Percentiles rank a stretch among this genome's conserved stretches.
Evolutionary conservation across 805 yeast genomes (phyloP).

Genomic region (Nakazawaea pomicola): DNA sequence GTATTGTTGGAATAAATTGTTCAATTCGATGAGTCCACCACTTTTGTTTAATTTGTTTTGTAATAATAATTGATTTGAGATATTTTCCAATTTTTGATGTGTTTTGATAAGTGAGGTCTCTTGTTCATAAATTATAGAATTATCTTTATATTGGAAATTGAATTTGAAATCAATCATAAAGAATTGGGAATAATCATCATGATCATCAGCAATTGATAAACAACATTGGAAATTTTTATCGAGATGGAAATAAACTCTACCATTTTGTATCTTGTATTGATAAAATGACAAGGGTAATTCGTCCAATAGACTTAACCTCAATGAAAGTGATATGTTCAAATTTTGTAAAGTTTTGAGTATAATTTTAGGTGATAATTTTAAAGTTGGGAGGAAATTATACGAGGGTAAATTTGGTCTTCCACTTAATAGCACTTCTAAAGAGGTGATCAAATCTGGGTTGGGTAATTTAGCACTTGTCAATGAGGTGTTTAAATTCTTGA

Average conservation of each 20-base stretch:
- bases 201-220: conserved; percentile 65
- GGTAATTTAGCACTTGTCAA: conserved; percentile 86
- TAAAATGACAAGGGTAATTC: conserved; percentile 63
- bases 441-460: conserved; percentile 84
- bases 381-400: conserved; percentile 47
- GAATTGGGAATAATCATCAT: conserved; percentile 54
- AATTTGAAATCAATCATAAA: conserved; percentile 75
- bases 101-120: conserved; percentile 26
- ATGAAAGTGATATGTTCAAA: conserved; percentile 66
- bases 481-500: conserved; percentile 65
- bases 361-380: conserved; percentile 47
- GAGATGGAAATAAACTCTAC: conserved; percentile 64
- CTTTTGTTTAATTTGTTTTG: conserved; percentile 17
- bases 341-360: conserved; percentile 59
- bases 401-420: conserved; percentile 76
- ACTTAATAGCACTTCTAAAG: conserved; percentile 73
- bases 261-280: conserved; percentile 65
- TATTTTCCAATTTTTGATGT: conserved; percentile 43
- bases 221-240: conserved; percentile 68
- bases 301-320: conserved; percentile 64
- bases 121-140: conserved; percentile 20
- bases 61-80: conserved; percentile 48
- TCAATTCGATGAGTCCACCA: conserved; percentile 45
- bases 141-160: conserved; percentile 43
- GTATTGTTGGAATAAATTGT: conserved; percentile 52